Base-by-base conservation (phyloP, 208 protist species). In the Vickermania ingenoplastis region DNA sequence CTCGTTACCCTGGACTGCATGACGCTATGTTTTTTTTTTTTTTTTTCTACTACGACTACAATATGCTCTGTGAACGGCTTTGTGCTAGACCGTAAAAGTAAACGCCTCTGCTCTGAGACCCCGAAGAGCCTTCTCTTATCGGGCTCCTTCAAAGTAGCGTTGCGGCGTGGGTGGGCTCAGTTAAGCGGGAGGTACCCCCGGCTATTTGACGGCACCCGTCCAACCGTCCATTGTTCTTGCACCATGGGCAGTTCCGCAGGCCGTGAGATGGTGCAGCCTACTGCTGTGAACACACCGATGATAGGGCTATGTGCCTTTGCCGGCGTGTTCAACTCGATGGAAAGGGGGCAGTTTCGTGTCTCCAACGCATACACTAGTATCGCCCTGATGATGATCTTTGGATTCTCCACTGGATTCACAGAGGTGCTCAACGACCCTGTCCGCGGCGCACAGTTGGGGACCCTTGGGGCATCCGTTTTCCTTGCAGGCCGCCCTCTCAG, bases 261-360 rank as follows among this genome's bases (percentile, higher is more conserved):
- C 51, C 57, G 68, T 22, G 85, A 86, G 28, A 77, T 68, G 65
- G 62, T 86, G 55, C 55, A 63, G 53, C 69, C 64, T 0, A 75
- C 67, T 25, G 65, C 67, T 2, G 53, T 79, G 23, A 93, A 92
- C 65, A 85, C 79, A 2, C 85, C 85, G 13, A 61, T 92, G 31
- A 73, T 86, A 27, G 74, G 57, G 25, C 41, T 92, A 25, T 81
- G 71, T 57, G 57, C 53, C 3, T 26, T 71, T 28, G 88, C 81
- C 1, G 29, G 84, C 3, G 41, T 85, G 0, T 92, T 92, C 61
- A 93, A 93, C 70, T 79, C 66, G 48, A 73, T 89, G n/a, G 56
- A 73, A 52, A 72, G 78, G 45, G 80, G 80, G 28, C 68, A 61
- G 5, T 62, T 93, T 31, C 67, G 74, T 30, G 63, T 69, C 2